phyloP scores from a whole-genome alignment of 73 alveolate species.

The Symbiodinium pilosum region DNA sequence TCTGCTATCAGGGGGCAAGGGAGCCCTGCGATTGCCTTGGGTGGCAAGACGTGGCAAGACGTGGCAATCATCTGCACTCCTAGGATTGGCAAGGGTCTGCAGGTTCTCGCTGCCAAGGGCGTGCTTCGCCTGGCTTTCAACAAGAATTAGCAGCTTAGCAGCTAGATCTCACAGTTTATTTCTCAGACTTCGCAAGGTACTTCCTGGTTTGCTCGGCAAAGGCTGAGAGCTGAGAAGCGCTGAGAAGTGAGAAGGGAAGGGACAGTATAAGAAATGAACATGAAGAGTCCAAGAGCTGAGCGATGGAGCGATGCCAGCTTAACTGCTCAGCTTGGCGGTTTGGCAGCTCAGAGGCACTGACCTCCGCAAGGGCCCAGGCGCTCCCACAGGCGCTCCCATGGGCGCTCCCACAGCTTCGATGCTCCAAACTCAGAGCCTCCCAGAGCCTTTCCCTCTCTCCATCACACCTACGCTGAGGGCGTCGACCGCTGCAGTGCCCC shows the following conservation, averaged over 20 bases:
- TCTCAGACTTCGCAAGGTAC: conserved; percentile 13
- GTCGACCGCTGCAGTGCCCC: too few species aligned
- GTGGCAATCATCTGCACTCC: background rate
- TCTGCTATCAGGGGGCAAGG: conserved; percentile 39
- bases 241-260: too few species aligned
- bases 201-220: conserved; percentile 42
- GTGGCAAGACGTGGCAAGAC: too few species aligned
- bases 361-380: background rate
- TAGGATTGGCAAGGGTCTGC: conserved; percentile 81
- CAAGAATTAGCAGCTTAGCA: too few species aligned
- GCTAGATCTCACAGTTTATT: too few species aligned
- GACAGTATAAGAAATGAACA: too few species aligned
- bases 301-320: too few species aligned
- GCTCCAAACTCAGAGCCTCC: background rate
- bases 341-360: too few species aligned
- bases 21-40: conserved; percentile 6
- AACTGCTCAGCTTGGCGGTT: too few species aligned
- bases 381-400: background rate
- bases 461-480: too few species aligned
- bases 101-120: conserved; percentile 89
- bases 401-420: background rate
- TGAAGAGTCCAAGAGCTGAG: too few species aligned
- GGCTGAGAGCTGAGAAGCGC: too few species aligned
- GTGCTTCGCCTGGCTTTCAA: background rate
- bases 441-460: background rate